Conservation (phyloP, 2,329 filamentous ascomycete species). For the Colletotrichum phormii region DNA sequence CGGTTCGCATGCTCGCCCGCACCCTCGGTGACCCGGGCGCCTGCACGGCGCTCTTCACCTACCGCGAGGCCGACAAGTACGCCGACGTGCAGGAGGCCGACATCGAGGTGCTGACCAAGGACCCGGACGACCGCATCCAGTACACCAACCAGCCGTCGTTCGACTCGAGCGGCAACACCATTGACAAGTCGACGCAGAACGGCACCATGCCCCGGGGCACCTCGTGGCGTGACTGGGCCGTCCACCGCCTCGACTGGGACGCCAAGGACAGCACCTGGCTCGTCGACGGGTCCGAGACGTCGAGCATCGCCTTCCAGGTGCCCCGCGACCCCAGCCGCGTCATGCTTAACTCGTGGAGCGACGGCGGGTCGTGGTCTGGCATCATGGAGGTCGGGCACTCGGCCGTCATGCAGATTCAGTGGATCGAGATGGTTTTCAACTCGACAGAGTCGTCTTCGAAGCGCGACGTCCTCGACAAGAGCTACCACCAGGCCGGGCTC, state of each 20-base stretch:
- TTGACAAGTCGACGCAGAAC: conserved; percentile 60
- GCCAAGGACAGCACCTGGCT: conserved; percentile 66
- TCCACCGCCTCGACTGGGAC: conserved; percentile 71
- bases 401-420: conserved; percentile 70
- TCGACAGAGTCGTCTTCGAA: conserved; percentile 42
- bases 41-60: conserved; percentile 66
- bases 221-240: conserved; percentile 67
- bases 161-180: conserved; percentile 54
- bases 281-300: conserved; percentile 61
- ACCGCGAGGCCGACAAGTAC: conserved; percentile 51
- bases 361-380: conserved; percentile 70
- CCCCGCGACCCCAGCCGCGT: conserved; percentile 64
- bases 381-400: conserved; percentile 63
- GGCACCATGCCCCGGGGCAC: conserved; percentile 56
- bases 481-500: not conserved
- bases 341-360: conserved; percentile 71
- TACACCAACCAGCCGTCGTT: conserved; percentile 72
- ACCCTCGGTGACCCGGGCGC: conserved; percentile 60
- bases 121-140: conserved; percentile 56
- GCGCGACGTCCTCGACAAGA: conserved; percentile 6
- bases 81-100: conserved; percentile 62
- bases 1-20: conserved; percentile 63
- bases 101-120: conserved; percentile 63
- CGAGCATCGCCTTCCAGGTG: conserved; percentile 66
- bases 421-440: conserved; percentile 72